These are phyloP conservation scores for Lactarius indigo DNA, from an alignment of 768 basidiomycete genomes.

Conservation along the genomic window DNA sequence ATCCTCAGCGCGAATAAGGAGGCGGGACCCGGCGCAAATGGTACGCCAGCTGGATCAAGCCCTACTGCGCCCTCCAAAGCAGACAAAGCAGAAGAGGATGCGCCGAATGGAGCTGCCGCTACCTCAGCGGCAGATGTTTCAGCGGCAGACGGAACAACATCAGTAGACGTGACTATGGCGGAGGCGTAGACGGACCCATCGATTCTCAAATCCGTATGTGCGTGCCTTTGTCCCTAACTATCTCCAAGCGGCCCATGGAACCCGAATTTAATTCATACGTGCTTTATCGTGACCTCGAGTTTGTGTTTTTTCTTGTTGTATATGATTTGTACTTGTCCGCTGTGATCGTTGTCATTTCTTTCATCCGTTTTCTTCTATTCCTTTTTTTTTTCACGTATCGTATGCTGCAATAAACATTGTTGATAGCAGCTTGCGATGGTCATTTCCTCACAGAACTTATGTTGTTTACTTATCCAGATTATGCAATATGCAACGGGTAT, in stretches of 20 bases:
- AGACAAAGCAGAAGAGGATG: constrained; percentile 18
- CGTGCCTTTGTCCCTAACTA: background rate
- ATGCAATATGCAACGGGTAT: background rate
- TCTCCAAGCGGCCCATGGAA: constrained; percentile 5
- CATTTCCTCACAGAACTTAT: constrained; percentile 1
- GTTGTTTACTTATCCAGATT: constrained; percentile 9
- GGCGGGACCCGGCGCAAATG: constrained; percentile 14
- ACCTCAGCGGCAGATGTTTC: background rate
- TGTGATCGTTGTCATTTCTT: constrained; percentile 5
- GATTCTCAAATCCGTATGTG: background rate
- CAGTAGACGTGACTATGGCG: constrained; percentile 21
- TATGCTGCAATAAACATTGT: constrained; percentile 15
- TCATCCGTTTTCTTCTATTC: background rate
- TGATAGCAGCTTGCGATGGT: background rate
- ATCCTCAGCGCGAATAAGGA: constrained; percentile 41
- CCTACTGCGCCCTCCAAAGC: constrained; percentile 19
- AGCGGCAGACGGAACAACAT: constrained; percentile 21
- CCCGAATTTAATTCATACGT: constrained; percentile 13
- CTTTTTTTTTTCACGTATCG: background rate
- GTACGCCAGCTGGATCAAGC: constrained; percentile 16
- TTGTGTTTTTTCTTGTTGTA: constrained; percentile 21
- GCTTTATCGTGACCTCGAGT: constrained; percentile 6
- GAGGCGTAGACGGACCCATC: constrained; percentile 10
- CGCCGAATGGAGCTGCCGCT: constrained; percentile 6
- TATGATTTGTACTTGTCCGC: constrained; percentile 17